Evolutionary conservation across 2,329 filamentous ascomycete genomes (phyloP), one percentile per base, ranked within the genome.

Genomic region (Zymoseptoria tritici): DNA sequence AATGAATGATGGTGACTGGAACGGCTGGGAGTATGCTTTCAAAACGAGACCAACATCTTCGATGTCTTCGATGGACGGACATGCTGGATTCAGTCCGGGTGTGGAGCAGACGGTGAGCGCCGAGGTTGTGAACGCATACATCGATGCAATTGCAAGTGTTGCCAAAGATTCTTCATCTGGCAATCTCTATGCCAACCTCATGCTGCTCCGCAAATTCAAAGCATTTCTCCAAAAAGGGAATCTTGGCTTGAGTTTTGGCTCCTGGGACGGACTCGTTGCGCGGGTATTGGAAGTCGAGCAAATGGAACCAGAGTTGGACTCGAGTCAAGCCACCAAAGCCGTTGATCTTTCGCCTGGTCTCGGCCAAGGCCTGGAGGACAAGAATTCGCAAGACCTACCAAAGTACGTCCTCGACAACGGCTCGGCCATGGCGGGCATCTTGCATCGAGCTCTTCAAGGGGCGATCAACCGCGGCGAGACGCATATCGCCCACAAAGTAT

Each of bases 61-160:
- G 8, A 67, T 66, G 61, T 52, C 60, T 8, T 66, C 57, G 9
- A 67, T 66, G 61, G 65, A 69, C 49, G 56, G 57, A 8, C 52
- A 59, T 1, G 26, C 56, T 4, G 55, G 52, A 7, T 49, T 58
- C 20, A 31, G 50, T 3, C 24, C 59, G 9, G 66, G 68, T 49
- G 74, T 77, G 9, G 70, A 71, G 46, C 71, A 75, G 55, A 84
- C 81, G 0, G 78, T 87, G 65, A 85, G 83, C 66, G 76, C 76
- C 50, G 84, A 87, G 70, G 78, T 86, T 9, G 77, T 85, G 24
- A 74, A 78, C 56, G 80, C 81, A 5, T 77, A 84, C 49, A 72
- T 84, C 29, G 81, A 84, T 65, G 80, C 78, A 16, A 68, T 84
- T 13, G 67, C 80, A 49, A 81, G 79, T 60, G 57, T 59, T 9